Evolutionary conservation across 108 stramenopile genomes (phyloP), one percentile per base, ranked within the genome.

Genomic region (Conticribra weissflogii): DNA sequence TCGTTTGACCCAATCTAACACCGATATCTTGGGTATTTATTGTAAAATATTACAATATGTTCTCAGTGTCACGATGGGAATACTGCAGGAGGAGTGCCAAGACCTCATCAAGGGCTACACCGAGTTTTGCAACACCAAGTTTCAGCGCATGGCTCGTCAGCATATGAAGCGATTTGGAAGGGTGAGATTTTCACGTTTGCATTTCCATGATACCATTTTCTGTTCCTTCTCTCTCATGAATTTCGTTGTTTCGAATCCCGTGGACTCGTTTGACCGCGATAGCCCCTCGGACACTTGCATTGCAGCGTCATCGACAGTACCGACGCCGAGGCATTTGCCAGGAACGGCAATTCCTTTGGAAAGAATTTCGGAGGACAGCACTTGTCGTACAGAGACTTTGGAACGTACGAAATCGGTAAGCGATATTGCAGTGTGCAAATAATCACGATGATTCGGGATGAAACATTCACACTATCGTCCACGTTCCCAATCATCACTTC

Each of bases 281-380:
- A 72, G 72, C 93, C 93, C 8, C 61, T 91, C 53, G 93, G 93
- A 52, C 88, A 91, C 54, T 59, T 94, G 51, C 93, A 94, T 78
- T 94, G 93, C 64, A 83, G 81, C 70, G 90, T 94, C n/a, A 90
- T 94, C 15, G 88, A 91, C 51, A 85, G 83, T 50, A 82, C 87
- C 36, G 86, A 94, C 54, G 60, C 87, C 9, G 86, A 91, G 59
- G 89, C 93, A n/a, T 94, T 91, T 81, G 88, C 86, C 2, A 63
- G 87, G 18, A 84, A 89, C 58, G 93, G 93, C 1, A 94, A 94
- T 69, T 82, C 88, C 21, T 94, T 94, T 75, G 93, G 93, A 22
- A 91, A 86, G 32, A 71, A 81, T 14, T 88, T 90, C 61, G 90
- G 86, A 53, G 93, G 93, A 0, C 74, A 91, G 54, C 79, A 68